Conservation (phyloP, 2,329 filamentous ascomycete genomes). For the Ophiostoma himal-ulmi region DNA sequence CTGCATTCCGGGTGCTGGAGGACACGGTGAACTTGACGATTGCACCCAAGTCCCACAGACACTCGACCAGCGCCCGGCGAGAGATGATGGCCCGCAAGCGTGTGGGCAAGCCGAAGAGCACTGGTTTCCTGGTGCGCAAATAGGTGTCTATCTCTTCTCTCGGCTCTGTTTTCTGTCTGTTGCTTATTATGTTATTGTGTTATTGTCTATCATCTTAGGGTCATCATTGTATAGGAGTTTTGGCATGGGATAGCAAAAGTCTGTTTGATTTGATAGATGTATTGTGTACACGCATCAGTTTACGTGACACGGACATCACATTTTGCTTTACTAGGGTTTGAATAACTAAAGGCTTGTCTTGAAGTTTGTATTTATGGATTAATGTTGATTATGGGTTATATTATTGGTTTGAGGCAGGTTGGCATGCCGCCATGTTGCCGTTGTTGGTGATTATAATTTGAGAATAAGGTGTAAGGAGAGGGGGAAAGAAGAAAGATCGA, state of each 20-base stretch:
- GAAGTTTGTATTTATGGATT: neutral
- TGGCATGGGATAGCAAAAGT: constrained; percentile 14
- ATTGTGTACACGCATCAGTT: neutral
- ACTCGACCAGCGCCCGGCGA: constrained; percentile 40
- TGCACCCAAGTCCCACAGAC: constrained; percentile 44
- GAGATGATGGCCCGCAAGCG: constrained; percentile 43
- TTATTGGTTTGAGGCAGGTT: neutral
- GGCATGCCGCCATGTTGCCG: neutral
- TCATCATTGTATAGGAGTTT: constrained; percentile 4
- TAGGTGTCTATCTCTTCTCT: constrained; percentile 13
- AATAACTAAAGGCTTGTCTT: neutral
- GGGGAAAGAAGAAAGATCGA: neutral
- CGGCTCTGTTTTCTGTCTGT: neutral
- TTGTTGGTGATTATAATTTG: neutral
- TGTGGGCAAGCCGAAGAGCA: constrained; percentile 33
- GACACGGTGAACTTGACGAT: constrained; percentile 42
- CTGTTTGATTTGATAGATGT: neutral
- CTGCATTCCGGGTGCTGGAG: constrained; percentile 47
- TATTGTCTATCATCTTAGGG: neutral
- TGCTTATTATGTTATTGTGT: neutral
- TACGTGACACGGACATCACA: neutral
- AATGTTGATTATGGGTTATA: neutral
- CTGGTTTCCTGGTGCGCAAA: constrained; percentile 41
- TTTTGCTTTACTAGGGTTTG: neutral
- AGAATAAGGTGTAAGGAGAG: neutral